These are phyloP conservation scores for Eutrema heterophyllum DNA, from an alignment of 345 rosid species.

Conservation along the genomic window DNA sequence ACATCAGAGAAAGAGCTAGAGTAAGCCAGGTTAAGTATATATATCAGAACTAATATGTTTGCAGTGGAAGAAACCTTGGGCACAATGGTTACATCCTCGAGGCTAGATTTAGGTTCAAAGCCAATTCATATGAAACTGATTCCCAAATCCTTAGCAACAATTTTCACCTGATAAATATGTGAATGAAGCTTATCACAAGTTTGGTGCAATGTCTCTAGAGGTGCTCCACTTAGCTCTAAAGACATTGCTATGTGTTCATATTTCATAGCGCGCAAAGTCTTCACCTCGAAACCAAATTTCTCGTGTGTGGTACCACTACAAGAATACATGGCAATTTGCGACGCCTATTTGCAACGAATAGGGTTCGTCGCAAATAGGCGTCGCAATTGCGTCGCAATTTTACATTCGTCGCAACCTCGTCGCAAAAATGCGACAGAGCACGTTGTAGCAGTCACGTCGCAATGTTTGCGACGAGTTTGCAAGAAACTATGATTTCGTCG, in stretches of 20 bases:
- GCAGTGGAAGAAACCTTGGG: slow-evolving; percentile 54
- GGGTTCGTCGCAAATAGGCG: too few relatives aligned
- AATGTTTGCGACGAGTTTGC: too few relatives aligned
- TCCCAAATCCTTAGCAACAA: slow-evolving; percentile 85
- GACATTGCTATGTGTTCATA: slow-evolving; percentile 82
- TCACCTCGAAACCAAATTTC: slow-evolving; percentile 77
- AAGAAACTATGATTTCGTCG: too few relatives aligned
- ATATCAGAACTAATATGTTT: neutral
- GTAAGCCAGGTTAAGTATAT: neutral
- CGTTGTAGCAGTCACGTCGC: too few relatives aligned
- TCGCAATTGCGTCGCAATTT: too few relatives aligned
- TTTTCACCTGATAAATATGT: slow-evolving; percentile 91
- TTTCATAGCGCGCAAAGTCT: slow-evolving; percentile 64
- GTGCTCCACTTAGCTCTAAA: slow-evolving; percentile 96
- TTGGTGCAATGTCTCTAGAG: slow-evolving; percentile 91
- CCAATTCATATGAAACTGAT: slow-evolving; percentile 92
- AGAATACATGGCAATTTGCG: too few relatives aligned
- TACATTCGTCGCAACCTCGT: too few relatives aligned
- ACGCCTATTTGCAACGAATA: too few relatives aligned
- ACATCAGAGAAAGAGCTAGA: neutral
- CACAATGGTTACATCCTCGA: slow-evolving; percentile 62
- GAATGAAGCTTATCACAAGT: slow-evolving; percentile 89
- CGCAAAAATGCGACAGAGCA: too few relatives aligned
- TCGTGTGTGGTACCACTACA: slow-evolving; percentile 97
- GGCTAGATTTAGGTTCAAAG: slow-evolving; percentile 72